Conservation (phyloP, 2,329 filamentous ascomycete genomes). For the Claviceps pazoutovae region DNA sequence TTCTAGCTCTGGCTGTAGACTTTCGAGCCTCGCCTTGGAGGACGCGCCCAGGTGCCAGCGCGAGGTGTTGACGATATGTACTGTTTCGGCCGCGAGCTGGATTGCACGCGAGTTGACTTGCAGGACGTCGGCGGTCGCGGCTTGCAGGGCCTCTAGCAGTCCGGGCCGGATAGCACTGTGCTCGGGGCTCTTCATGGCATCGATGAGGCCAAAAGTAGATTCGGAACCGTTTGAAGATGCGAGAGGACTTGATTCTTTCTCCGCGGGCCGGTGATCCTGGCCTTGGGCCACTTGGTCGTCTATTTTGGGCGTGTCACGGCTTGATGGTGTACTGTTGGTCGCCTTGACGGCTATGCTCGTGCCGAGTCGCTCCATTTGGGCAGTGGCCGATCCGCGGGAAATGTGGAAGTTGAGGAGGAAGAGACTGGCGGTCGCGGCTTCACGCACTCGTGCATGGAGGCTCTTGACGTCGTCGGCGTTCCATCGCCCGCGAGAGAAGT, state of each 20-base stretch:
- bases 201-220: conserved; percentile 17
- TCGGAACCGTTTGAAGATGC: neutral
- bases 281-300: neutral
- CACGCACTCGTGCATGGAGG: conserved; percentile 22
- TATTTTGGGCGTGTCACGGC: neutral
- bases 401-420: conserved; percentile 31
- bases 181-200: conserved; percentile 25
- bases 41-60: conserved; percentile 17
- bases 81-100: conserved; percentile 11
- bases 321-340: neutral
- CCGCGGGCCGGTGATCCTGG: neutral
- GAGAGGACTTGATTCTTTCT: conserved; percentile 7
- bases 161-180: conserved; percentile 16
- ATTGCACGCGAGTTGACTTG: conserved; percentile 12
- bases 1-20: conserved; percentile 8
- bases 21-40: conserved; percentile 10
- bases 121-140: conserved; percentile 16
- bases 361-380: conserved; percentile 10
- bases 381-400: conserved; percentile 11
- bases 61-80: conserved; percentile 16
- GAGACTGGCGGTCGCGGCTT: conserved; percentile 20
- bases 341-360: neutral
- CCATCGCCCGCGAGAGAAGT: conserved; percentile 32
- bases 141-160: conserved; percentile 18
- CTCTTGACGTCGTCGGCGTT: conserved; percentile 26